A percentile compares a stretch with the other conserved stretches of the same genome.
phyloP scores from a whole-genome alignment of 306 rosid genomes.

The Alnus glutinosa region DNA sequence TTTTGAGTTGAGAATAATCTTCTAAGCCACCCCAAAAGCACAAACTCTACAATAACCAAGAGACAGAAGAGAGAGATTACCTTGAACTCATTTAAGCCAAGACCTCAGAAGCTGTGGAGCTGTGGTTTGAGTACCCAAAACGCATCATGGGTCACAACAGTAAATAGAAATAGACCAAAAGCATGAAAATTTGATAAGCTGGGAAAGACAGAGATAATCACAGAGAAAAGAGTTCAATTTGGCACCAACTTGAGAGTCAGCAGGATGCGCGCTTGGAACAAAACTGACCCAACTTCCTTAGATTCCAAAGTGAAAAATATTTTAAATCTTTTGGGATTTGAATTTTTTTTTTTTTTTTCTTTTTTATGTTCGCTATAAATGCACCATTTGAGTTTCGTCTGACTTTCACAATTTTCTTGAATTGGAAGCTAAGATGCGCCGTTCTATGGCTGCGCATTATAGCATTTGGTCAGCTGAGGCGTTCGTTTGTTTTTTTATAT shows the following conservation, averaged over 20 bases:
- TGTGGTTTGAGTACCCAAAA: conserved; percentile 15
- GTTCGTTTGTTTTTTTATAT: not conserved
- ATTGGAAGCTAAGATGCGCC: not conserved
- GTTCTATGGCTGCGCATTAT: not conserved
- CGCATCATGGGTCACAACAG: conserved; percentile 32
- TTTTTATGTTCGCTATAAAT: not conserved
- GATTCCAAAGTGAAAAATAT: not conserved
- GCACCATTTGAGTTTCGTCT: not conserved
- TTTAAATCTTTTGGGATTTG: conserved; percentile 1
- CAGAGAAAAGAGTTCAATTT: not conserved
- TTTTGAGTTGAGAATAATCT: not conserved
- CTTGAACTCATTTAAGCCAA: conserved; percentile 22
- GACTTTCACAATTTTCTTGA: not conserved
- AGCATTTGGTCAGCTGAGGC: not conserved
- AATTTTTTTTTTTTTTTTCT: not conserved
- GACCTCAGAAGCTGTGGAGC: conserved; percentile 13
- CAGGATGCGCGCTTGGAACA: not conserved
- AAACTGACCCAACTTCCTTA: not conserved
- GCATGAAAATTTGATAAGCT: not conserved
- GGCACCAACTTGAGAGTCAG: not conserved
- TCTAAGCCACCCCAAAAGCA: not conserved
- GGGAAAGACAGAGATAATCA: not conserved
- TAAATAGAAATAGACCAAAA: conserved; percentile 5
- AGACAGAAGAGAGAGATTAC: conserved; percentile 4
- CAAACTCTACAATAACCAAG: not conserved